phyloP scores from a whole-genome alignment of 2,329 filamentous ascomycete species.

The Elsinoe australis region DNA sequence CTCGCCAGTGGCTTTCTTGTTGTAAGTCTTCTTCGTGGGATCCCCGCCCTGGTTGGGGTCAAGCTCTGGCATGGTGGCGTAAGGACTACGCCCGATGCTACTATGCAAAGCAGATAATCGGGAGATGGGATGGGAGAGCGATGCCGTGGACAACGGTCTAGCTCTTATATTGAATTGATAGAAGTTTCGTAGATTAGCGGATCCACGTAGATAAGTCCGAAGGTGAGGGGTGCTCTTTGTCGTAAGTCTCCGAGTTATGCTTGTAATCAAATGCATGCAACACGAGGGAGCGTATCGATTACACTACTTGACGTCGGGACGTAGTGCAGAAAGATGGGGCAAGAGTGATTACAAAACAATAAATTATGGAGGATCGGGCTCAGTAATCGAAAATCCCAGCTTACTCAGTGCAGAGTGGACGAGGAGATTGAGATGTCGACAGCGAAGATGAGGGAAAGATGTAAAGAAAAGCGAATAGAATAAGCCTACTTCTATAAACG shows the following conservation, averaged over 20 bases:
- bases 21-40: conserved; percentile 54
- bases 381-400: conserved; percentile 1
- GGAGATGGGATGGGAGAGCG: too few species aligned
- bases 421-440: neutral
- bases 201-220: neutral
- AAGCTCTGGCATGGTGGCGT: conserved; percentile 23
- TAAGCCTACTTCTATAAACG: too few species aligned
- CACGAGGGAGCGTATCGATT: neutral
- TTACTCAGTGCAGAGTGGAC: too few species aligned
- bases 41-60: conserved; percentile 45
- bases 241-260: neutral
- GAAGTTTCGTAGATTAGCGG: too few species aligned
- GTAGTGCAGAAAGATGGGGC: too few species aligned
- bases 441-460: neutral
- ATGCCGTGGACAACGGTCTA: too few species aligned
- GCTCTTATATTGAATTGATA: too few species aligned
- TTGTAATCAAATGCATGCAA: conserved; percentile 4
- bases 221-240: neutral
- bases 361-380: neutral
- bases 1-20: conserved; percentile 63
- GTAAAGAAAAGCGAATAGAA: too few species aligned
- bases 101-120: too few species aligned
- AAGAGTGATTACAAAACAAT: conserved; percentile 13
- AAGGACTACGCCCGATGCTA: neutral
- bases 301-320: too few species aligned